Evolutionary conservation across 306 rosid species (phyloP), one percentile per base, ranked within the genome.

Genomic region (Canavalia gladiata): DNA sequence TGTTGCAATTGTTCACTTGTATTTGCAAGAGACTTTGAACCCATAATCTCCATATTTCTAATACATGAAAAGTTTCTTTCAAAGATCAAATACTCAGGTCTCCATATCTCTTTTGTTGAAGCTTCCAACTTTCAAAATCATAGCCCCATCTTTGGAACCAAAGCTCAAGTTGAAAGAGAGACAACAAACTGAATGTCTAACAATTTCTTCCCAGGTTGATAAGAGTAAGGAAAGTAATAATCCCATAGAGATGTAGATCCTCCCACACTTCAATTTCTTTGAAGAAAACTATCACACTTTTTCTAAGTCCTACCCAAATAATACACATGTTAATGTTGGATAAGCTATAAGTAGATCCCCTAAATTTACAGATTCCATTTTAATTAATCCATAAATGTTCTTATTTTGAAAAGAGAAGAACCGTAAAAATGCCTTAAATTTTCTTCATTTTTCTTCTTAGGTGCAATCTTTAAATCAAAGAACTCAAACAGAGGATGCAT

Each of bases 151-250:
- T 82, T 71, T 79, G 46, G 95, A 58, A 76, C 85, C 85, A 76
- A 89, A 76, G 33, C 55, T 70, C 43, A 54, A 12, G 79, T 76
- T 81, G 80, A 81, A 77, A 25, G 84, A 68, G 7, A 87, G 62
- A 66, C 54, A 39, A 30, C 85, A 81, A 4, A 85, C 67, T 10
- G 84, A 81, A 35, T 82, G 86, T 10, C 83, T 79, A 37, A 76
- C 51, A 39, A 90, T 85, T 65, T 88, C 90, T 71, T 90, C 83
- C 94, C 94, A 90, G 52, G 90, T 85, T 39, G 92, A 89, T 7
- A 33, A 0, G 11, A 91, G 74, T 7, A 91, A 57, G 0, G 96
- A 93, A 31, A 89, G 83, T 68, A 92, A 91, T 75, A 88, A 69
- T 56, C 97, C 96, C 96, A 91, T 91, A 25, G 82, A 83, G 78